These are phyloP conservation scores for Solanum chacoense DNA, from an alignment of 305 asterid genomes.

Conservation along the genomic window DNA sequence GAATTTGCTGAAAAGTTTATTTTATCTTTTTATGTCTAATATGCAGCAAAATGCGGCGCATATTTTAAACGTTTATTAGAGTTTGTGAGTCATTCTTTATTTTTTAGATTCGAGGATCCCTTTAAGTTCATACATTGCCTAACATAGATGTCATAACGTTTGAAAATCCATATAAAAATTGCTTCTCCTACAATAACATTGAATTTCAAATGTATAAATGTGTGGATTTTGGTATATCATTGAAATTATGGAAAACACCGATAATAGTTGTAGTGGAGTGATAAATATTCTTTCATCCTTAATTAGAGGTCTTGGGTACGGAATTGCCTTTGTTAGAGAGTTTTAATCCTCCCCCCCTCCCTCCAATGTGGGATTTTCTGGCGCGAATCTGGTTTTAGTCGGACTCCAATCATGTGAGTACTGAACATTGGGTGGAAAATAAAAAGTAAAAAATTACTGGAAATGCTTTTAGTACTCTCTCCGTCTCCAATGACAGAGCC, in stretches of 20 bases:
- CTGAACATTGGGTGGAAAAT: neutral
- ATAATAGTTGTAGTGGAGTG: neutral
- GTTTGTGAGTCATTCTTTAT: no score
- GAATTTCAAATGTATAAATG: neutral
- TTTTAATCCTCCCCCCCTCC: no score
- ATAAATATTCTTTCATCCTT: no score
- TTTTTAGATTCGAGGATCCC: neutral
- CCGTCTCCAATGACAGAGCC: neutral
- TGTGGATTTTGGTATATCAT: neutral
- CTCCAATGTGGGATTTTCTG: neutral
- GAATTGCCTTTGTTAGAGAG: neutral
- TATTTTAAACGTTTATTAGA: neutral
- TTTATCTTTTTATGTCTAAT: neutral
- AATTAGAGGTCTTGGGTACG: neutral
- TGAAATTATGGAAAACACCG: neutral
- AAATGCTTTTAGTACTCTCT: neutral
- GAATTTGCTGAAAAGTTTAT: neutral
- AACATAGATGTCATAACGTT: neutral
- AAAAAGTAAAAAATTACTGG: no score
- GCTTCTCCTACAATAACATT: neutral
- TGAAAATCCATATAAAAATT: neutral
- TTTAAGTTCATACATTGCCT: neutral
- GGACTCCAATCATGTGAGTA: neutral
- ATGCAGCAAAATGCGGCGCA: neutral
- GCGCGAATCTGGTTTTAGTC: no score